Evolutionary conservation across 1,284 basidiomycete genomes (phyloP), one percentile per base, ranked within the genome.

Genomic region (Mrakiaceae sp.): DNA sequence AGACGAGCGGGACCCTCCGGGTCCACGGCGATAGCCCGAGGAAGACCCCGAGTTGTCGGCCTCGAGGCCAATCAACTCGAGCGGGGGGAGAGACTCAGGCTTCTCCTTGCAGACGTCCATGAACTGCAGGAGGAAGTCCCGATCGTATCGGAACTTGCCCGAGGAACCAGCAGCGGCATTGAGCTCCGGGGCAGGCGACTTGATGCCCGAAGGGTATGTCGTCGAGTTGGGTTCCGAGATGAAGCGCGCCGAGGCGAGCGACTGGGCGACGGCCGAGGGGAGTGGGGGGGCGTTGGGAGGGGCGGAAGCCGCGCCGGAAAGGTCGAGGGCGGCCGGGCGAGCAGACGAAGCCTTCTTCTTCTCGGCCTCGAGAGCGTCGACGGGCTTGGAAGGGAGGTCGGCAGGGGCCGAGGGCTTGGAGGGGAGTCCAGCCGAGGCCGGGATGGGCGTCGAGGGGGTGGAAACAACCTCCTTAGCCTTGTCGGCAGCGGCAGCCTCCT

Each of bases 61-160:
- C 72, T 93, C 91, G 54, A 97, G 84, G 63, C 95, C 95, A 71
- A 98, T 88, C 44, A 87, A 87, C 70, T 95, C 91, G 58, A 98
- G 82, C 68, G 90, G 84, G 48, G 94, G 92, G 42, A 98, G 84
- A 64, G 84, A 83, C 65, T 88, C 88, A 0, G 96, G 95, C 78
- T 93, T 95, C 77, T 97, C 94, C 76, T 87, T 90, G 81, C 93
- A 98, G 64, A 96, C 80, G 51, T 80, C 79, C 91, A 97, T 96
- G 80, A 98, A 99, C 74, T 99, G 96, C 69, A 99, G 78, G 46
- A 98, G 81, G 84, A 98, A 98, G 55, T 95, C 91, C 59, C 95
- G 91, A 77, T 98, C 93, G 76, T 98, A 98, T 71, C 94, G 86
- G 82, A 92, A 97, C 77, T 93, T 95, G 71, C 94, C 92, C 67